Base-by-base conservation (phyloP, 805 yeast species). In the Barnettozyma vustinii region DNA sequence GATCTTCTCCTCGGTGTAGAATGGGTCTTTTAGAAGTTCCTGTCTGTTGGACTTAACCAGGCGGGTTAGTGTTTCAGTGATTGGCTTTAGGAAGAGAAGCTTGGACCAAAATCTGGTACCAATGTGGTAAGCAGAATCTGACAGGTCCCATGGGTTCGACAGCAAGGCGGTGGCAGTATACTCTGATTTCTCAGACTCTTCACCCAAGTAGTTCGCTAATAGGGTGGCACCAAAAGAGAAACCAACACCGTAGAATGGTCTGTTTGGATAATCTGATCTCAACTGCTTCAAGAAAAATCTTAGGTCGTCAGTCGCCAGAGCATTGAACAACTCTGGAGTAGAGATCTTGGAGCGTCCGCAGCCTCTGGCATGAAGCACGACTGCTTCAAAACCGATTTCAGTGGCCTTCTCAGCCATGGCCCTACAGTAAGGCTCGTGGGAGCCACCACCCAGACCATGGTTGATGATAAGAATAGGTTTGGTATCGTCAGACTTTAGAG, bases 401-500 rank as follows among this genome's bases (percentile, higher is more conserved):
- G 75, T 71, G 43, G 83, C 64, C 19, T 67, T 63, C 42, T 69
- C 67, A 35, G 79, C 65, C 36, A 81, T 67, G 9, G 84, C 75
- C 53, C 89, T 73, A 42, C 85, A 77, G 49, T 82, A 82, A 19
- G 87, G 80, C 62, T 86, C 94, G 56, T 82, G 86, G 15, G 88
- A 81, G 1, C 95, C 95, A 50, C 94, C 92, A 25, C 87, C 84
- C 36, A 86, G 70, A 2, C 94, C 95, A 59, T 86, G 92, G 44
- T 76, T 65, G 9, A 84, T 77, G 30, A 86, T 68, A 19, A 81
- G 71, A 43, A 86, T 68, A 4, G 91, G 91, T 51, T 71, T 73
- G 0, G 52, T 39, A 18, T 57, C 60, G 26, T 60, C 58, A 9
- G 69, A 62, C 48, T 73, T 73, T 2, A 60, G 55, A 9, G 60